Percentiles rank a stretch among this genome's conserved stretches.
These are phyloP conservation scores for Aphanomyces euteiches DNA, from an alignment of 352 stramenopile species.

Conservation along the genomic window DNA sequence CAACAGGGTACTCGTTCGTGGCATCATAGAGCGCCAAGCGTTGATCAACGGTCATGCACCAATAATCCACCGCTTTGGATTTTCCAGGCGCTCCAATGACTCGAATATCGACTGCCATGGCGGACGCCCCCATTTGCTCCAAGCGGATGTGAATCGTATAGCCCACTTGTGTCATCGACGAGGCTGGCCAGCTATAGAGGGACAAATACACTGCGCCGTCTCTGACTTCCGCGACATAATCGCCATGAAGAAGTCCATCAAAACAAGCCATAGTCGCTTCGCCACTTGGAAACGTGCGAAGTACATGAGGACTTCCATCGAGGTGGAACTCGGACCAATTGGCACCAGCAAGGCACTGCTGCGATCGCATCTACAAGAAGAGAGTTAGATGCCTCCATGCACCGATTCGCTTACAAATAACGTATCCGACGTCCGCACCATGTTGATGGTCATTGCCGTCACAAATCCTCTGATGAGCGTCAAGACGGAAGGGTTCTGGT, in stretches of 20 bases:
- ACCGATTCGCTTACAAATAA: neutral
- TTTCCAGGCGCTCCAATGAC: too few species aligned
- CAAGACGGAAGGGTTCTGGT: slow-evolving; percentile 4
- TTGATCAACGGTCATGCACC: too few species aligned
- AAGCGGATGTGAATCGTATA: too few species aligned
- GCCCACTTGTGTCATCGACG: too few species aligned
- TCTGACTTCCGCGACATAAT: slow-evolving; percentile 43
- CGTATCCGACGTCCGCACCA: neutral
- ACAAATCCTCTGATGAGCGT: neutral
- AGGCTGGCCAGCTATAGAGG: neutral
- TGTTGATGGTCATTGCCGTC: slow-evolving; percentile 11
- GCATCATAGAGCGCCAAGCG: too few species aligned
- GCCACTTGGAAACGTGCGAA: slow-evolving; percentile 57
- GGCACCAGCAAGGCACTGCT: neutral
- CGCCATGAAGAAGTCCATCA: slow-evolving; percentile 40
- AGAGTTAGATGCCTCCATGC: neutral
- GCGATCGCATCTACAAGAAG: slow-evolving; percentile 6
- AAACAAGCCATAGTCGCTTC: slow-evolving; percentile 39
- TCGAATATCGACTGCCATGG: too few species aligned
- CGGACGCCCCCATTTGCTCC: too few species aligned
- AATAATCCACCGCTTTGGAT: too few species aligned
- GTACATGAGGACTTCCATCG: slow-evolving; percentile 59
- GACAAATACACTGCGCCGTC: neutral
- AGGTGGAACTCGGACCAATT: slow-evolving; percentile 40
- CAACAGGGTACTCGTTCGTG: too few species aligned